Base-by-base conservation (phyloP, 1,284 basidiomycete species). In the Phylloporus sp. region DNA sequence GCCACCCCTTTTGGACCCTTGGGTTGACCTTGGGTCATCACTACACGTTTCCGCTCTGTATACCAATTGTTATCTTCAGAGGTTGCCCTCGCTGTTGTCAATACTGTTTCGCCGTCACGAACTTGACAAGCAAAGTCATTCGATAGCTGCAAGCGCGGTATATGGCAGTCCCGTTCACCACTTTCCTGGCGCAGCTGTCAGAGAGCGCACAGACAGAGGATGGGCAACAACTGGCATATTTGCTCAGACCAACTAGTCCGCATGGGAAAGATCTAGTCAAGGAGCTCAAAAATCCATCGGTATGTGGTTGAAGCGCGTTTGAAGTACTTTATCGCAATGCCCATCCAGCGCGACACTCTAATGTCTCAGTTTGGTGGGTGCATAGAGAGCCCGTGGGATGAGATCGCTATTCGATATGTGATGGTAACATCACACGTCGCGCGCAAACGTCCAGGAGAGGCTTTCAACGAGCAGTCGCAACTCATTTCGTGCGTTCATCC, bases 331-430 rank as follows among this genome's bases (percentile, higher is more conserved):
- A 29, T 62, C 17, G 57, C 52, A 41, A 64, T 60, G 15, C 60
- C 39, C 56, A 2, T 67, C 49, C 65, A 73, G 72, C 80, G 91
- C 86, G 83, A 84, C 56, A 75, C 82, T 68, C 81, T 85, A 7
- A 78, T 90, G 63, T 81, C 84, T 25, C 81, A 83, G 59, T 94
- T 91, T 74, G 85, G 88, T 72, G 90, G 88, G 17, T 86, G 85
- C 64, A 86, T 94, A 74, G 84, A 87, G 64, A 81, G 78, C 64
- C 93, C 93, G 19, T 94, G 93, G 93, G 93, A 94, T 70, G 93
- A 94, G 66, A 91, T 94, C 71, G 89, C 91, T 8, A 88, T 94
- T 59, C 89, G 92, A 75, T 94, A 94, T 78, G 88, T 93, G 20
- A 80, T 94, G 70, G 89, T 91, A 39, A 89, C 91, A 66, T 85